Percentiles rank a stretch among this genome's conserved stretches.
These are phyloP conservation scores for Cardamine occulta DNA, from an alignment of 345 rosid genomes.

Conservation along the genomic window DNA sequence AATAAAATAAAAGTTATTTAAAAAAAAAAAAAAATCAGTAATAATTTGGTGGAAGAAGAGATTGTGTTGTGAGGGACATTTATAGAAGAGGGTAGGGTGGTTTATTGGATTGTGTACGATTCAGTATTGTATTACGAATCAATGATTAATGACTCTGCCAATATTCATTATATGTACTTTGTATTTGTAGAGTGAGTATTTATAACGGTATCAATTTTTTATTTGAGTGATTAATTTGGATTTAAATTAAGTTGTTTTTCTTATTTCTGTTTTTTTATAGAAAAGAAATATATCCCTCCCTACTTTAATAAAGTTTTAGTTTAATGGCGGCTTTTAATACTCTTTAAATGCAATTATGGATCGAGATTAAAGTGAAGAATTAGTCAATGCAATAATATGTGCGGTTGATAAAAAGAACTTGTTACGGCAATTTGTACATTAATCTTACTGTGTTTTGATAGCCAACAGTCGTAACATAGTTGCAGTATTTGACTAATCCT, in stretches of 20 bases:
- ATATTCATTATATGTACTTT: background rate
- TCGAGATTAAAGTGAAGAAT: conserved; percentile 7
- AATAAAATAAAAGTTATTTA: background rate
- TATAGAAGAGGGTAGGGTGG: conserved; percentile 21
- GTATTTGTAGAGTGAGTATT: background rate
- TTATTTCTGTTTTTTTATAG: background rate
- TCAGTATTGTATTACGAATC: conserved; percentile 5
- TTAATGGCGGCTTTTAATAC: background rate
- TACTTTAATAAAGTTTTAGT: background rate
- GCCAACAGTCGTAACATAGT: background rate
- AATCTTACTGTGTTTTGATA: conserved; percentile 5
- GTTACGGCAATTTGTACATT: background rate
- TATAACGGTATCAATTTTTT: background rate
- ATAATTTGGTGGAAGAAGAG: background rate
- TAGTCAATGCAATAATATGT: background rate
- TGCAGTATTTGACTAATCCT: background rate
- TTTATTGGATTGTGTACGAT: conserved; percentile 23
- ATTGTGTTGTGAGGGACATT: conserved; percentile 17
- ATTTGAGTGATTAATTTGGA: background rate
- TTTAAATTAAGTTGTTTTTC: background rate
- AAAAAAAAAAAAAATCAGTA: background rate
- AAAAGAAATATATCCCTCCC: background rate
- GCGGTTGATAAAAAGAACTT: background rate
- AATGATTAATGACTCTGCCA: background rate
- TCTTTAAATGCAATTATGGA: background rate